Conservation (phyloP, 805 yeast genomes). For the Monosporozyma yasuniensis region DNA sequence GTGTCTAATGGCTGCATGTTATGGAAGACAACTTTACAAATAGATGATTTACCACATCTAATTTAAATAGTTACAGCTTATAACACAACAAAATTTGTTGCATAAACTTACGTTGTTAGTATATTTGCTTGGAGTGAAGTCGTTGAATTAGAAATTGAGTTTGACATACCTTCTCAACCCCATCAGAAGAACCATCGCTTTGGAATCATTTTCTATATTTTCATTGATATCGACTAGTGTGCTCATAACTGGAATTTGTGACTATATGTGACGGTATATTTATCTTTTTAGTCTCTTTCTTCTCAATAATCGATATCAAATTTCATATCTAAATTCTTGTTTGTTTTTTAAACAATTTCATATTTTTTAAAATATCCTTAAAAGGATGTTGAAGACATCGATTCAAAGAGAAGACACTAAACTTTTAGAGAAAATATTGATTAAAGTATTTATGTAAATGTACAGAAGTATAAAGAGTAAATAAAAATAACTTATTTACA, state of each 20-base stretch:
- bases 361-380: neutral
- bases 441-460: conserved; percentile 1
- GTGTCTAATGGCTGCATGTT: conserved; percentile 95
- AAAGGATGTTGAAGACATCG: neutral
- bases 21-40: conserved; percentile 91
- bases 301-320: neutral
- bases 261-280: no score
- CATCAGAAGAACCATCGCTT: conserved; percentile 80
- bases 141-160: neutral
- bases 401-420: neutral
- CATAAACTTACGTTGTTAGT: neutral
- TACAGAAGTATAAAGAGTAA: conserved; percentile 3
- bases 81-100: neutral
- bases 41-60: conserved; percentile 88
- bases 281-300: neutral
- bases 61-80: neutral
- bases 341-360: neutral
- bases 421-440: neutral
- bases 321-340: neutral
- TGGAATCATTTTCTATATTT: conserved; percentile 35
- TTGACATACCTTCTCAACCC: conserved; percentile 60
- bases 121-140: conserved; percentile 2
- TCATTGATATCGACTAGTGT: neutral
- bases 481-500: neutral
- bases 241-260: neutral